A percentile compares a stretch with the other conserved stretches of the same genome.
Evolutionary conservation across 176 grass and related monocot genomes (phyloP).

Genomic region (Stipa capillata): DNA sequence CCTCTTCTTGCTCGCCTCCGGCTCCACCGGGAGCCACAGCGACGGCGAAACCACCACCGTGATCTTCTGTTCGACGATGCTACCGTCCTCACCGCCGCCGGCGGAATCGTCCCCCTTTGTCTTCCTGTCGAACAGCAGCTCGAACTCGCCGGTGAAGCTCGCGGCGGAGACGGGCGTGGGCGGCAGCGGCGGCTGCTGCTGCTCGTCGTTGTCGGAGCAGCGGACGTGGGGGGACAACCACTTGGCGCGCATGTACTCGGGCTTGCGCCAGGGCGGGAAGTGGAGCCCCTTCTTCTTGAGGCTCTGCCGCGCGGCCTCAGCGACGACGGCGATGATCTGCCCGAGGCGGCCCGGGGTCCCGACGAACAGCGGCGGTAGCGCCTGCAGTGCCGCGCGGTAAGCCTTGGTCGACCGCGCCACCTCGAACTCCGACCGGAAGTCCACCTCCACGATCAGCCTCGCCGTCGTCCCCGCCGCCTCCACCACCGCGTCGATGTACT

Average conservation of each 20-base stretch:
- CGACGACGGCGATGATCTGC: constrained; percentile 39
- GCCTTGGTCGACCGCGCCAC: constrained; percentile 66
- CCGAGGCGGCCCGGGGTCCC: constrained; percentile 39
- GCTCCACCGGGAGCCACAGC: neutral
- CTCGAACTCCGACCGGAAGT: constrained; percentile 81
- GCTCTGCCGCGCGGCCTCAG: no score
- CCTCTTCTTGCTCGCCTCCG: neutral
- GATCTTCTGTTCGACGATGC: neutral
- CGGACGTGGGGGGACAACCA: constrained; percentile 9
- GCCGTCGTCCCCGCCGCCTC: neutral
- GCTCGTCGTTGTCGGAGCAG: constrained; percentile 1
- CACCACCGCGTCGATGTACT: constrained; percentile 69
- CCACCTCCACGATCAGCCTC: constrained; percentile 65
- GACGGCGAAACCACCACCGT: constrained; percentile 22
- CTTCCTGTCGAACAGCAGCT: constrained; percentile 16
- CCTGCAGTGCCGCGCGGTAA: constrained; percentile 52
- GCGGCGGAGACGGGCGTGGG: neutral
- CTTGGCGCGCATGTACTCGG: no score
- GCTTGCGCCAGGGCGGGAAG: no score
- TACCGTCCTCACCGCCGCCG: neutral
- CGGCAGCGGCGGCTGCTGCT: neutral
- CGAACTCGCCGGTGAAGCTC: constrained; percentile 37
- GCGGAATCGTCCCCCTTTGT: no score
- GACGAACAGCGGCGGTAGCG: constrained; percentile 65
- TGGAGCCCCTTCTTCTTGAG: constrained; percentile 59